Conservation (phyloP, 345 rosid genomes). For the Bruguiera sexangula region DNA sequence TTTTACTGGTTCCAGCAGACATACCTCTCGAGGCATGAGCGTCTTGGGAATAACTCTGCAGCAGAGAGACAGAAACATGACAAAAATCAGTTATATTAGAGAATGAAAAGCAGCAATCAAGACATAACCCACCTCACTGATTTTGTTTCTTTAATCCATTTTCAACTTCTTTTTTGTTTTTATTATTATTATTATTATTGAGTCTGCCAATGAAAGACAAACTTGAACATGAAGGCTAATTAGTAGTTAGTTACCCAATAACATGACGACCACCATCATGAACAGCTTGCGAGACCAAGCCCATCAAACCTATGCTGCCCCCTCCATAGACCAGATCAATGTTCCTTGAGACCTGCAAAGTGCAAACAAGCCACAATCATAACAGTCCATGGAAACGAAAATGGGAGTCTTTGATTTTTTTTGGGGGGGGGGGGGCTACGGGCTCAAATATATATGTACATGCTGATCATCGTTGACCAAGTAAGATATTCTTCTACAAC, state of each 20-base stretch:
- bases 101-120: conserved; percentile 16
- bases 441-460: too few species aligned
- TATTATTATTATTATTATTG: too few species aligned
- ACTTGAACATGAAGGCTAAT: neutral
- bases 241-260: conserved; percentile 60
- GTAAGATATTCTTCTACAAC: too few species aligned
- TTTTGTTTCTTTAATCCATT: conserved; percentile 27
- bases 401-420: too few species aligned
- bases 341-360: conserved; percentile 82
- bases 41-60: conserved; percentile 99
- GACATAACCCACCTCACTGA: conserved; percentile 24
- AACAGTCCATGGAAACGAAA: conserved; percentile 17
- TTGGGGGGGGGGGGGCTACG: too few species aligned
- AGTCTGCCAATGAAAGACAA: neutral
- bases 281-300: conserved; percentile 97
- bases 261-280: conserved; percentile 99
- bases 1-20: conserved; percentile 45
- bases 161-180: neutral
- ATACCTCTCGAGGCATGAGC: conserved; percentile 99
- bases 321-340: conserved; percentile 99
- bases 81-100: conserved; percentile 41
- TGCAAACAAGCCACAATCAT: conserved; percentile 9
- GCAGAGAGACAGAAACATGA: conserved; percentile 70
- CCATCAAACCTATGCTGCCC: conserved; percentile 99
- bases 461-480: too few species aligned